phyloP scores from a whole-genome alignment of 169 alveolate species.

The Eimeria brunetti region DNA sequence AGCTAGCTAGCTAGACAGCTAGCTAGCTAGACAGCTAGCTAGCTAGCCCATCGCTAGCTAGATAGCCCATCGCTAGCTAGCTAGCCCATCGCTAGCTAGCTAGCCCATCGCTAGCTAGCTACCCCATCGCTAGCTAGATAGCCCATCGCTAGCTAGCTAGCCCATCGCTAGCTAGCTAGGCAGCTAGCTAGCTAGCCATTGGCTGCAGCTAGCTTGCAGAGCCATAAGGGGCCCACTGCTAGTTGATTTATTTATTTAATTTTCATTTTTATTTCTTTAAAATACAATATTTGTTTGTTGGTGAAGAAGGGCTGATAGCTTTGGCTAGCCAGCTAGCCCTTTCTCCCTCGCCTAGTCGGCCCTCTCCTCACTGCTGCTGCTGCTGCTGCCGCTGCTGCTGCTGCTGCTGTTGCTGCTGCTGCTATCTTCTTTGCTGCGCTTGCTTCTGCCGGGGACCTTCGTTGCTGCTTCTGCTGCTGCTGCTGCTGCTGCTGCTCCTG shows the following conservation, averaged over 20 bases:
- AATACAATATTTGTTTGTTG: no score
- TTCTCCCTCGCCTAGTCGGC: conserved; percentile 8
- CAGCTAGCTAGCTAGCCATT: not conserved
- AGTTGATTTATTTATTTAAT: no score
- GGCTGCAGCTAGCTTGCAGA: not conserved
- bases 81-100: no score
- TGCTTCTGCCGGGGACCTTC: not conserved
- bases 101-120: no score
- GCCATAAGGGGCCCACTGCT: no score
- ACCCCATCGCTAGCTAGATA: conserved; percentile 15
- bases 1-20: no score
- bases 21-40: no score
- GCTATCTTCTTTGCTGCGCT: not conserved
- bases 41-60: no score
- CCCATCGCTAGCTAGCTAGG: not conserved
- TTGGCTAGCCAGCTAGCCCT: conserved; percentile 7
- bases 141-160: not conserved
- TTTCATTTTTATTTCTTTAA: no score
- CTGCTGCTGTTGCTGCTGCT: conserved; percentile 15
- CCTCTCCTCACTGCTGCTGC: conserved; percentile 1
- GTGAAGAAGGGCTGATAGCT: no score
- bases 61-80: no score
- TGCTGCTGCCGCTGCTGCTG: not conserved
- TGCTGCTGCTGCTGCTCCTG: conserved; percentile 7
- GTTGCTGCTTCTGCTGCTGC: not conserved